phyloP scores from a whole-genome alignment of 345 rosid genomes.

The Angophora floribunda region DNA sequence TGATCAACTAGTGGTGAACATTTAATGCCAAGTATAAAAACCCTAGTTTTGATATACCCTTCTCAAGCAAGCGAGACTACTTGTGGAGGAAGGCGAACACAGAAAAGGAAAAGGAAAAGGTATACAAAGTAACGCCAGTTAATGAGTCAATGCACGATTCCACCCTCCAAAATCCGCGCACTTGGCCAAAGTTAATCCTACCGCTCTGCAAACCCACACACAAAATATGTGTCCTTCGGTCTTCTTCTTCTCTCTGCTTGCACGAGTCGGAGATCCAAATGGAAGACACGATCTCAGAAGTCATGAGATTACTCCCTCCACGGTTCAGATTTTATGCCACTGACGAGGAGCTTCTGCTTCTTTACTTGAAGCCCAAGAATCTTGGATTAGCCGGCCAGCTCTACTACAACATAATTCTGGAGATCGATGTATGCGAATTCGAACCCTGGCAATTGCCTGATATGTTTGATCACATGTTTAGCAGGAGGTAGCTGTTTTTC shows the following conservation, averaged over 20 bases:
- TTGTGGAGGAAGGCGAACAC: background rate
- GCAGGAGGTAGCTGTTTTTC: slow-evolving; percentile 25
- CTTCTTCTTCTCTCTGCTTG: background rate
- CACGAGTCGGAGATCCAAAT: background rate
- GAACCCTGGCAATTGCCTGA: slow-evolving; percentile 46
- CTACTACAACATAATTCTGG: slow-evolving; percentile 3
- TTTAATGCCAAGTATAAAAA: background rate
- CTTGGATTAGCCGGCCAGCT: background rate
- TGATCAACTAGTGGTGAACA: background rate
- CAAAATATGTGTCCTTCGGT: background rate
- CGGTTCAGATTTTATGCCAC: slow-evolving; percentile 34
- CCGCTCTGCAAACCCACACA: background rate
- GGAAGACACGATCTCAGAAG: background rate
- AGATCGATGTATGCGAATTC: slow-evolving; percentile 15
- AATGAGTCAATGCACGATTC: background rate
- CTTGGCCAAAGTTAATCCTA: background rate
- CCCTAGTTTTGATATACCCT: background rate
- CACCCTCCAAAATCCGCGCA: background rate
- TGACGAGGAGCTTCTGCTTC: slow-evolving; percentile 27
- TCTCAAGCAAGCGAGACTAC: background rate
- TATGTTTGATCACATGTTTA: slow-evolving; percentile 1
- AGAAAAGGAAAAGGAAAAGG: background rate
- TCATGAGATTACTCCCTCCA: background rate
- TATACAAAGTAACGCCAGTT: background rate
- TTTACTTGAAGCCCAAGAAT: slow-evolving; percentile 21